phyloP scores from a whole-genome alignment of 1,284 basidiomycete genomes.

The Fistulina hepatica region DNA sequence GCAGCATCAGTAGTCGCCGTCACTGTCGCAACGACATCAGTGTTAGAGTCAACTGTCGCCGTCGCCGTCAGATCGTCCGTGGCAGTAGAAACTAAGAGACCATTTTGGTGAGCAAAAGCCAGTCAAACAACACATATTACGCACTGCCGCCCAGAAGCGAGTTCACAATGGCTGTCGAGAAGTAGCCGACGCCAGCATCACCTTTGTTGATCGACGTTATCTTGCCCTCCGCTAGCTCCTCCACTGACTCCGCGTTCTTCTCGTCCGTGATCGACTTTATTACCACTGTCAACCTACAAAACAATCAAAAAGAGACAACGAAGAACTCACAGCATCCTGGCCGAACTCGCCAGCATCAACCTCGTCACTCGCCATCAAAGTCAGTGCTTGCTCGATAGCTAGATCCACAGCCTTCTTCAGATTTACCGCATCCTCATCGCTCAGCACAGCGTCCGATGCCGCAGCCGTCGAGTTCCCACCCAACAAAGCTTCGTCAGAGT shows the following conservation, averaged over 20 bases:
- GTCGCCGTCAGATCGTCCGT: too few species aligned
- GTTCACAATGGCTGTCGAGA: conserved; percentile 15
- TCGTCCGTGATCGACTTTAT: conserved; percentile 7
- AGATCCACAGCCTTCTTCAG: conserved; percentile 16
- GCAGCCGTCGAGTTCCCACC: conserved; percentile 15
- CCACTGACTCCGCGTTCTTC: conserved; percentile 8
- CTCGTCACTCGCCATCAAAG: conserved; percentile 4
- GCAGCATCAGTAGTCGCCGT: too few species aligned
- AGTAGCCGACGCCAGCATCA: conserved; percentile 15
- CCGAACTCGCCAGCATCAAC: conserved; percentile 5
- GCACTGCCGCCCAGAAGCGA: conserved; percentile 14
- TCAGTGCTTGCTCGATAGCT: conserved; percentile 14
- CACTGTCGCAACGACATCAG: too few species aligned
- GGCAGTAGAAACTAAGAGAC: too few species aligned
- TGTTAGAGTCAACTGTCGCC: too few species aligned
- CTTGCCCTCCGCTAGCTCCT: conserved; percentile 6
- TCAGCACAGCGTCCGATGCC: conserved; percentile 9
- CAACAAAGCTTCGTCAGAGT: conserved; percentile 12
- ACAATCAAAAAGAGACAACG: too few species aligned
- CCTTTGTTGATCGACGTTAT: conserved; percentile 13
- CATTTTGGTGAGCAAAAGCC: too few species aligned
- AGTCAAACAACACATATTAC: too few species aligned
- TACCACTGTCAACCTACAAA: too few species aligned
- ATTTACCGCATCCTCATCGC: conserved; percentile 14
- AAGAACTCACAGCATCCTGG: conserved; percentile 4